These are phyloP conservation scores for Scheffersomyces segobiensis DNA, from an alignment of 1,139 yeast species.

Conservation along the genomic window DNA sequence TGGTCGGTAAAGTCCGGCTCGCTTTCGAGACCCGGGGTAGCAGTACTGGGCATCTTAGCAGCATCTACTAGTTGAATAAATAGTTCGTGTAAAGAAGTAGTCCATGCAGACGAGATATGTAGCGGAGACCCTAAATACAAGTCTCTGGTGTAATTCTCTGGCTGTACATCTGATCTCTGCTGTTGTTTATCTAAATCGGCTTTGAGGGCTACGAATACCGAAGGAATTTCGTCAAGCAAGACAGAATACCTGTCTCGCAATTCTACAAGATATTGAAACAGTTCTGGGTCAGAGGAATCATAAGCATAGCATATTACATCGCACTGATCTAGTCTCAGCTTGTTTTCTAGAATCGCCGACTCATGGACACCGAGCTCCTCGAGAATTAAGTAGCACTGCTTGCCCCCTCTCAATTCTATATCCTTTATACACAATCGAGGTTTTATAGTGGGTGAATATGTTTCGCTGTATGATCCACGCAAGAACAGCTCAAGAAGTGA, in stretches of 20 bases:
- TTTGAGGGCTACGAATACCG: slow-evolving; percentile 85
- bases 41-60: slow-evolving; percentile 72
- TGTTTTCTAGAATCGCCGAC: slow-evolving; percentile 75
- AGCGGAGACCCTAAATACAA: slow-evolving; percentile 65
- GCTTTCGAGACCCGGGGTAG: slow-evolving; percentile 80
- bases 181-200: slow-evolving; percentile 96
- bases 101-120: slow-evolving; percentile 89
- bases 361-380: slow-evolving; percentile 91
- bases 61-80: slow-evolving; percentile 88
- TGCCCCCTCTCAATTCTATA: slow-evolving; percentile 93
- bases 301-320: slow-evolving; percentile 88
- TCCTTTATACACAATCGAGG: slow-evolving; percentile 87
- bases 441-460: slow-evolving; percentile 78
- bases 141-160: slow-evolving; percentile 78
- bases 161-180: slow-evolving; percentile 81
- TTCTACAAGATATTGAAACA: slow-evolving; percentile 80
- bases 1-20: slow-evolving; percentile 54
- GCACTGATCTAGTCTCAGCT: slow-evolving; percentile 73
- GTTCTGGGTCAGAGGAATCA: slow-evolving; percentile 94
- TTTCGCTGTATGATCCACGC: slow-evolving; percentile 68
- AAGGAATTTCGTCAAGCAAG: slow-evolving; percentile 68
- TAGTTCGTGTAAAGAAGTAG: slow-evolving; percentile 78
- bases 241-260: slow-evolving; percentile 58
- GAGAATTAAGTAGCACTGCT: slow-evolving; percentile 85
- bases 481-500: slow-evolving; percentile 80